Evolutionary conservation across 1,284 basidiomycete species (phyloP).

Genomic region (Pascua sp.): DNA sequence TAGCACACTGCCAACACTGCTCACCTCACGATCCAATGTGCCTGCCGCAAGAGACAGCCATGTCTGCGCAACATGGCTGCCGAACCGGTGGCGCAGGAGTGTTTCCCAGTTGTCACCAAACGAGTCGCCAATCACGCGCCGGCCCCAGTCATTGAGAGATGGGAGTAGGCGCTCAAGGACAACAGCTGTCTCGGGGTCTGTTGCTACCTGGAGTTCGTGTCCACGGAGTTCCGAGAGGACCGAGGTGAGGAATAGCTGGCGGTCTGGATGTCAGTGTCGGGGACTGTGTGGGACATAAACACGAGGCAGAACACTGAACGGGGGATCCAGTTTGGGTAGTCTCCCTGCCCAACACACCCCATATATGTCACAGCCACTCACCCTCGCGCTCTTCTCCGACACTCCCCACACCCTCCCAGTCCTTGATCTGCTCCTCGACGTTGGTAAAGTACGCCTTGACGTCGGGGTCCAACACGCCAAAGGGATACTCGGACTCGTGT

Average conservation of each 20-base stretch:
- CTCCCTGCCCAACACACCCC: background rate
- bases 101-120: constrained; percentile 75
- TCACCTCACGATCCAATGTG: constrained; percentile 76
- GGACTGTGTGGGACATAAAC: too few relatives aligned
- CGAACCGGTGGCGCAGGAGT: constrained; percentile 75
- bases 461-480: constrained; percentile 80
- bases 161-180: constrained; percentile 81
- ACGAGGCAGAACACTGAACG: too few relatives aligned
- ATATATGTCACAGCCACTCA: constrained; percentile 42
- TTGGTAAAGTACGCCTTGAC: constrained; percentile 86
- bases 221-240: constrained; percentile 76
- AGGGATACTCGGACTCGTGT: constrained; percentile 67
- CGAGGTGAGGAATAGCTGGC: constrained; percentile 74
- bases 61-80: constrained; percentile 89
- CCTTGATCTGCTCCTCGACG: constrained; percentile 76
- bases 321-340: background rate
- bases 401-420: constrained; percentile 64
- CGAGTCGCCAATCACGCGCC: constrained; percentile 79
- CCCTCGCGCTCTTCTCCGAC: constrained; percentile 65
- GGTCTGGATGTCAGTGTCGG: constrained; percentile 55
- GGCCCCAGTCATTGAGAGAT: constrained; percentile 90
- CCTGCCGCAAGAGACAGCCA: constrained; percentile 68
- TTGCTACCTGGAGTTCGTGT: constrained; percentile 82
- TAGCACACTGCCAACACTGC: constrained; percentile 15
- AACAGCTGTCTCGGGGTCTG: constrained; percentile 84